Percentiles rank a stretch among this genome's conserved stretches.
These are phyloP conservation scores for Singerocomus inundabilis DNA, from an alignment of 1,284 basidiomycete genomes.

Conservation along the genomic window DNA sequence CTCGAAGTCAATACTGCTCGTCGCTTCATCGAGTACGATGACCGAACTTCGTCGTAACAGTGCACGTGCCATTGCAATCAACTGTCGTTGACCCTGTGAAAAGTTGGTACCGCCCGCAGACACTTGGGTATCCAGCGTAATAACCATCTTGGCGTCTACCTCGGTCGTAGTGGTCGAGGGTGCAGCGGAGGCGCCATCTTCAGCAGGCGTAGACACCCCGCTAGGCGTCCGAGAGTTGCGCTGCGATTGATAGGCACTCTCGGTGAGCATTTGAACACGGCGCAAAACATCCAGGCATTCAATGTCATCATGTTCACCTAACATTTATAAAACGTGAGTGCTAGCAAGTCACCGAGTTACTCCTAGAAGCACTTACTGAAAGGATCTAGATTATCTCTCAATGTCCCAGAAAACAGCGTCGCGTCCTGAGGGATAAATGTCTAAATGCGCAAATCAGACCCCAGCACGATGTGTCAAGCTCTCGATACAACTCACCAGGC, in stretches of 20 bases:
- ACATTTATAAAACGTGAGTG: background rate
- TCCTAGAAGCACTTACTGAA: constrained; percentile 47
- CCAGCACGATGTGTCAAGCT: background rate
- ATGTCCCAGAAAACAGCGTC: constrained; percentile 82
- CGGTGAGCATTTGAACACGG: constrained; percentile 53
- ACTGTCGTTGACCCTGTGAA: constrained; percentile 70
- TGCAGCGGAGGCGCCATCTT: constrained; percentile 1
- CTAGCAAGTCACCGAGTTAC: background rate
- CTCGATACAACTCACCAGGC: constrained; percentile 50
- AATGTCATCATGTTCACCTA: constrained; percentile 76
- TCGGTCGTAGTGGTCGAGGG: constrained; percentile 30
- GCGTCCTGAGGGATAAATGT: constrained; percentile 86
- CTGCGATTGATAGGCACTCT: constrained; percentile 45
- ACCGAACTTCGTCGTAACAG: constrained; percentile 60
- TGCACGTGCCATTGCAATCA: constrained; percentile 66
- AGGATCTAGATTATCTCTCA: constrained; percentile 86
- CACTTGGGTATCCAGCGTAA: constrained; percentile 58
- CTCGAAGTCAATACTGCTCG: constrained; percentile 58
- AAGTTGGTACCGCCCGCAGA: constrained; percentile 69
- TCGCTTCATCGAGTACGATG: constrained; percentile 74
- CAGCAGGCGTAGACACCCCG: constrained; percentile 18
- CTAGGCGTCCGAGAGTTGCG: constrained; percentile 32
- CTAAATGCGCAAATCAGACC: constrained; percentile 33
- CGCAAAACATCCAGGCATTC: constrained; percentile 62
- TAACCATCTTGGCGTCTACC: constrained; percentile 37